Base-by-base conservation (phyloP, 116 monocot species). In the Iris pallida region DNA sequence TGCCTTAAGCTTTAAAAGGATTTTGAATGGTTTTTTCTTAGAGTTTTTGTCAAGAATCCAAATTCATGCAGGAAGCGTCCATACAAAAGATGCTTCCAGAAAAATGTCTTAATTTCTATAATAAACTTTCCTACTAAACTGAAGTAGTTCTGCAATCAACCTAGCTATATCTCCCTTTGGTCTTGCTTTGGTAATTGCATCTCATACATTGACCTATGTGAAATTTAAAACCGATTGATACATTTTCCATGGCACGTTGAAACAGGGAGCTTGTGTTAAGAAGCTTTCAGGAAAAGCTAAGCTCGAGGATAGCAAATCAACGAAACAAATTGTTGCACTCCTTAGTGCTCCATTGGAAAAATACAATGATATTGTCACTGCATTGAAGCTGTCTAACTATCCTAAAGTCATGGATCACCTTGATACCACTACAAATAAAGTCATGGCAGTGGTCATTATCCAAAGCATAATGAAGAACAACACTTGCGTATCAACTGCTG, bases 391-490 rank as follows among this genome's bases (percentile, higher is more conserved):
- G 73, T 78, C 95, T 67, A 95, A 88, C 76, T 95, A 91, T 82
- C 91, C 91, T 6, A 76, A 79, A 47, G 83, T 95, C 19, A 95
- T 95, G 95, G 91, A 90, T 56, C 86, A 95, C 68, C 80, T 95
- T 59, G 98, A 99, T 77, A 83, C 81, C 86, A 68, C 70, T 4
- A 99, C 98, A 40, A 99, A 92, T 51, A 99, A 93, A 85, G 76
- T 99, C 42, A 99, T 99, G 98, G 93, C 93, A 58, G 90, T 93
- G 53, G 90, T 99, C 52, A 90, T 99, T 59, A 99, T 99, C 71
- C 98, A 99, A 84, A 99, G 98, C 72, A 84, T 93, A 55, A 93
- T 99, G 93, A 99, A 99, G 82, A 99, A 99, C 73, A 83, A 60
- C 15, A 90, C 88, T 42, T 88, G 69, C 64, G 80, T 95, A 47